Conservation (phyloP, 805 yeast species). For the Kodamaea kaohsiungensis region DNA sequence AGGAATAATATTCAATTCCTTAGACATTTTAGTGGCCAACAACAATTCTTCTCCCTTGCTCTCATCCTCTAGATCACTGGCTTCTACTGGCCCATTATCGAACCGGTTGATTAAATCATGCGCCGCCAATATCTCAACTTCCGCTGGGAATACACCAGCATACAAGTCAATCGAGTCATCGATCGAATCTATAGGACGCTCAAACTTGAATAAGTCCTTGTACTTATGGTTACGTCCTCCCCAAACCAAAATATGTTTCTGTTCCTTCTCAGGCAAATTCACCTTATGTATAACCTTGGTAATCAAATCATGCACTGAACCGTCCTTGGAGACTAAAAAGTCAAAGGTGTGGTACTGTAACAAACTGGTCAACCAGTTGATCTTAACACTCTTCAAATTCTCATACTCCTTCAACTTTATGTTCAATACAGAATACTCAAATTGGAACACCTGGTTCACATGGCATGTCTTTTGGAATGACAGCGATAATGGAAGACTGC, state of each 20-base stretch:
- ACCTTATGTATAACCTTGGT: constrained; percentile 57
- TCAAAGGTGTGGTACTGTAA: constrained; percentile 70
- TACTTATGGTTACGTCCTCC: constrained; percentile 45
- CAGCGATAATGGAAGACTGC: constrained; percentile 37
- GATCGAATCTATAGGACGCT: constrained; percentile 34
- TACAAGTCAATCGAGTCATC: constrained; percentile 37
- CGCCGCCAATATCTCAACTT: constrained; percentile 37
- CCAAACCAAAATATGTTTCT: constrained; percentile 57
- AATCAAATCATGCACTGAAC: constrained; percentile 56
- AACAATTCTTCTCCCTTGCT: constrained; percentile 24
- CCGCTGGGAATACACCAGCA: constrained; percentile 45
- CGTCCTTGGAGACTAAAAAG: constrained; percentile 64
- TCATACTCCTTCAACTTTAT: constrained; percentile 78
- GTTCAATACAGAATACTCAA: constrained; percentile 77
- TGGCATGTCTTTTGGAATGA: constrained; percentile 45
- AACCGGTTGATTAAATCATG: constrained; percentile 35
- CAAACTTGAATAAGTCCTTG: constrained; percentile 38
- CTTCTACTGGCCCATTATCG: constrained; percentile 19
- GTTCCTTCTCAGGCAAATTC: constrained; percentile 48
- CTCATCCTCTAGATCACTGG: constrained; percentile 27
- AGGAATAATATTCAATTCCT: constrained; percentile 49
- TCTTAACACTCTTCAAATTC: constrained; percentile 61
- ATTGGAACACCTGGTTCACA: constrained; percentile 42
- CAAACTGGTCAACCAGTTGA: constrained; percentile 72
- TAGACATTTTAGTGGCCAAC: constrained; percentile 22